These are phyloP conservation scores for Chaetomium tenue DNA, from an alignment of 495 filamentous ascomycete species.

Conservation along the genomic window DNA sequence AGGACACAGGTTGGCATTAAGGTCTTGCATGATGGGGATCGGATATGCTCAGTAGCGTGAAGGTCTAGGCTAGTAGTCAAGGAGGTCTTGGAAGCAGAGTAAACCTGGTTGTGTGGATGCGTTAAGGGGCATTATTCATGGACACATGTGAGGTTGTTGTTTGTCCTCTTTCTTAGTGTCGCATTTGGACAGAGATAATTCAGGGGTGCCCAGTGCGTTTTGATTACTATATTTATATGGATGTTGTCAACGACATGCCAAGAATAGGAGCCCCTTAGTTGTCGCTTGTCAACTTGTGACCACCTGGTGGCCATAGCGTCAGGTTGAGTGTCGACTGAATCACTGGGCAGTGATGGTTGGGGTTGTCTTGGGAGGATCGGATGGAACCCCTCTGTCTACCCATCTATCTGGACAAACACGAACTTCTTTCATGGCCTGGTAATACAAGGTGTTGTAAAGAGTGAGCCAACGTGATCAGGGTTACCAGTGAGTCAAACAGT, in stretches of 20 bases:
- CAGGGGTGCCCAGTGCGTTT: neutral
- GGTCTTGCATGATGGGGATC: neutral
- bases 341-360: too few species aligned
- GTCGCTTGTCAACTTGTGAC: neutral
- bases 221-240: neutral
- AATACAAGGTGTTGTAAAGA: too few species aligned
- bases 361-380: too few species aligned
- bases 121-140: neutral
- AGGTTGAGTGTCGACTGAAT: neutral
- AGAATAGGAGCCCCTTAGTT: neutral
- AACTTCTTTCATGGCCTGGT: too few species aligned
- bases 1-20: neutral
- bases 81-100: neutral
- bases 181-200: neutral
- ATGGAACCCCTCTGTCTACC: too few species aligned
- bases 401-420: too few species aligned
- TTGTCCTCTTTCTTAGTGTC: neutral
- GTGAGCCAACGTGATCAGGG: too few species aligned
- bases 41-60: neutral
- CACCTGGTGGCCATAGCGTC: neutral
- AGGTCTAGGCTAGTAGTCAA: neutral
- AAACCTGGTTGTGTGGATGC: neutral
- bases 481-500: too few species aligned
- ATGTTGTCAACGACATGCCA: neutral
- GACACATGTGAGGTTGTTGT: neutral